A percentile compares a stretch with the other conserved stretches of the same genome.
These are phyloP conservation scores for Oenanthe sinensis DNA, from an alignment of 129 eudicot genomes.

Conservation along the genomic window DNA sequence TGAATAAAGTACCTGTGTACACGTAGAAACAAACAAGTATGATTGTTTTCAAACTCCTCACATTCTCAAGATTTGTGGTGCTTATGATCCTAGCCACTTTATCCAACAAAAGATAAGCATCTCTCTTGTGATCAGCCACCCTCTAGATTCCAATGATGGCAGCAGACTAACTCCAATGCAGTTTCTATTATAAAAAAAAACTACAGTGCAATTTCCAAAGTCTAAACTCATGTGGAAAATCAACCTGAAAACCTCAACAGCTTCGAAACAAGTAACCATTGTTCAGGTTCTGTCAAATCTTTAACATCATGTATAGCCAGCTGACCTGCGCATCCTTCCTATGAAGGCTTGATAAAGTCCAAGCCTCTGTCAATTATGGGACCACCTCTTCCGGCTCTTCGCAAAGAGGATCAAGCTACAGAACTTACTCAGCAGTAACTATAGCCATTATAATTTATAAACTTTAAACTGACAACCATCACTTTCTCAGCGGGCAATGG, in stretches of 20 bases:
- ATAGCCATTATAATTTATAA: slow-evolving; percentile 78
- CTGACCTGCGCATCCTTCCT: slow-evolving; percentile 16
- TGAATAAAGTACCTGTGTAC: slow-evolving; percentile 52
- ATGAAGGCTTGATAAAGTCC: too few species aligned
- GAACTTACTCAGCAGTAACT: slow-evolving; percentile 88
- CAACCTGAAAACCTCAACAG: slow-evolving; percentile 52
- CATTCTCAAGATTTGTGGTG: slow-evolving; percentile 86
- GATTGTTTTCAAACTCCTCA: slow-evolving; percentile 80
- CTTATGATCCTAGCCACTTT: slow-evolving; percentile 80
- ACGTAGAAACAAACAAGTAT: slow-evolving; percentile 80
- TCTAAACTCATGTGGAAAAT: slow-evolving; percentile 88
- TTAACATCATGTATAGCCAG: slow-evolving; percentile 32
- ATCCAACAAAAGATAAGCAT: slow-evolving; percentile 81
- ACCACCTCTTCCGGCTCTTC: slow-evolving; percentile 86
- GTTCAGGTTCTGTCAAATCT: not conserved
- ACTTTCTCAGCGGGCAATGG: slow-evolving; percentile 65
- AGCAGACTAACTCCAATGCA: slow-evolving; percentile 74
- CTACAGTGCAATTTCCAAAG: slow-evolving; percentile 70
- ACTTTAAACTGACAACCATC: slow-evolving; percentile 75
- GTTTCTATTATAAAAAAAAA: slow-evolving; percentile 40
- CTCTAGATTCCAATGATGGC: slow-evolving; percentile 61
- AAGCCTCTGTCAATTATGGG: slow-evolving; percentile 40
- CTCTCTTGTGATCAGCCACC: slow-evolving; percentile 69
- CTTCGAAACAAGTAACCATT: slow-evolving; percentile 20
- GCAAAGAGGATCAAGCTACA: slow-evolving; percentile 88